Evolutionary conservation across 1,139 yeast species (phyloP).

Genomic region (Spathaspora sp.): DNA sequence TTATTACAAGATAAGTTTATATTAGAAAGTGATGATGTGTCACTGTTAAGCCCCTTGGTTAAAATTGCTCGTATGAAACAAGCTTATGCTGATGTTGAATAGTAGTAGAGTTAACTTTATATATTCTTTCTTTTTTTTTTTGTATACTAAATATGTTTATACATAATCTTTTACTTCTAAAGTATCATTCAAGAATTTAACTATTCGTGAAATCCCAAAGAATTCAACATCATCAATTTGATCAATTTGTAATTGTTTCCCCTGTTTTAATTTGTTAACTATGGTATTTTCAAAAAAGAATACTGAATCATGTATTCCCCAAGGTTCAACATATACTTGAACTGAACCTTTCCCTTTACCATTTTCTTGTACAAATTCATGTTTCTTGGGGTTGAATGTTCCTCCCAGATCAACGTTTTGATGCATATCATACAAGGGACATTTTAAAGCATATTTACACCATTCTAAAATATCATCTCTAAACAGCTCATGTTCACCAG

Average conservation of each 20-base stretch:
- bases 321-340: conserved; percentile 36
- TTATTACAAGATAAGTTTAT: conserved; percentile 74
- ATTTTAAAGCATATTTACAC: conserved; percentile 32
- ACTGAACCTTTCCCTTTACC: conserved; percentile 15
- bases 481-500: conserved; percentile 46
- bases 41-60: conserved; percentile 84
- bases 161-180: conserved; percentile 11
- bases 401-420: conserved; percentile 29
- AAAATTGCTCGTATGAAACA: conserved; percentile 84
- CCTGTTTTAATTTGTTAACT: conserved; percentile 12
- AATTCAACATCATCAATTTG: conserved; percentile 21
- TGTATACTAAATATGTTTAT: neutral
- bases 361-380: conserved; percentile 17
- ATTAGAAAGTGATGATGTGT: conserved; percentile 66
- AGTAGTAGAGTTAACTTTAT: neutral
- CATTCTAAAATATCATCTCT: conserved; percentile 43
- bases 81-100: conserved; percentile 35
- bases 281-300: conserved; percentile 33
- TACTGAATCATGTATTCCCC: conserved; percentile 44
- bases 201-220: conserved; percentile 29
- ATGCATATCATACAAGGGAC: conserved; percentile 21
- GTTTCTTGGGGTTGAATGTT: conserved; percentile 18
- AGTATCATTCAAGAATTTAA: conserved; percentile 26
- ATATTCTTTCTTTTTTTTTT: too few relatives aligned
- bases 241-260: conserved; percentile 10